Evolutionary conservation across 2,329 filamentous ascomycete species (phyloP), one percentile per base, ranked within the genome.

Genomic region (Magnaporthiopsis rhizophila): DNA sequence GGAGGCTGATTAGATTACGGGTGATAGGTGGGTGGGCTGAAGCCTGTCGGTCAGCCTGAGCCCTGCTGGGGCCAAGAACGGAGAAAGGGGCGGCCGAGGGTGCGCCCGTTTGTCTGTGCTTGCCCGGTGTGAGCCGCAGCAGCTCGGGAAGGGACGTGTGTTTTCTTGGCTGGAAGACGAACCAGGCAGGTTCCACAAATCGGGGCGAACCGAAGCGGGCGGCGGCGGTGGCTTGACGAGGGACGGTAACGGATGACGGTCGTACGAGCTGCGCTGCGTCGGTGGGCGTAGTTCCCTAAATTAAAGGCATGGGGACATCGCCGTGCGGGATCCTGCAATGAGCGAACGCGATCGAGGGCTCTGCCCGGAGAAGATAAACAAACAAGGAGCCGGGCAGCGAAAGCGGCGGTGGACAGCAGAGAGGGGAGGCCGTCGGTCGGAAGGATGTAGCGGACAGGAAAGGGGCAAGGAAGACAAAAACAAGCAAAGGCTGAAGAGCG

Each of bases 41-140:
- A 53, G 45, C 45, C 45, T 53, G 45, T 53, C 26, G 36, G 60
- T 62, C 60, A 62, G 60, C 60, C 38, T 62, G 38, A 28, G 24
- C 58, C 60, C 60, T 62, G 38, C 38, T 50, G 26, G 30, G 57
- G 24, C 57, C 30, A 28, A 58, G 57, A 18, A 58, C 45, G 45
- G 45, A n/a, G 45, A 53, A 53, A 53, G 45, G 45, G 45, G 21
- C 21, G 21, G 45, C 8, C 45, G 45, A 53, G 45, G 45, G 21
- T 11, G 45, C 45, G 45, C 21, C 45, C 45, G 45, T 53, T 21
- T 53, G 45, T 53, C 45, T 53, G 45, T 53, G 45, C 45, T 24
- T 24, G 45, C 21, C 21, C n/a, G 7, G 45, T 13, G 45, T 53
- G 45, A 53, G 45, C 45, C 45, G 45, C 45, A 13, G 45, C 21